Evolutionary conservation across 1,284 basidiomycete genomes (phyloP).

Genomic region (Boletus semigastroideus): DNA sequence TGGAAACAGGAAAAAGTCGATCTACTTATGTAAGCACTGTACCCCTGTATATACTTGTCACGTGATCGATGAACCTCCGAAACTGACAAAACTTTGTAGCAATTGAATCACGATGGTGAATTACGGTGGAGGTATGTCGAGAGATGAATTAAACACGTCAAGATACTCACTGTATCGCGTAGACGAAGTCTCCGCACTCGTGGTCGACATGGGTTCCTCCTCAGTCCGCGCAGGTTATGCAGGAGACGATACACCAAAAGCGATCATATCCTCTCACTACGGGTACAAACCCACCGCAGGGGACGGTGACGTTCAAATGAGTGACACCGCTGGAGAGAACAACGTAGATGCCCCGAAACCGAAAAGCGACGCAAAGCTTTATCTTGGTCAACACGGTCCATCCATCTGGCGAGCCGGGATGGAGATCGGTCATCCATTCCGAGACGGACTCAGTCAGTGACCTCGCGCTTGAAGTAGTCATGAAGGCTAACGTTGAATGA

Average conservation of each 20-base stretch:
- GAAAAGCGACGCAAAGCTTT: slow-evolving; percentile 63
- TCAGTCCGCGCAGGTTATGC: slow-evolving; percentile 94
- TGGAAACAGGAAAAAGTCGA: slow-evolving; percentile 10
- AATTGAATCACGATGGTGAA: slow-evolving; percentile 59
- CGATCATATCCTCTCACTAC: slow-evolving; percentile 88
- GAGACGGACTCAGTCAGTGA: slow-evolving; percentile 81
- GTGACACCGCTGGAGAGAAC: slow-evolving; percentile 39
- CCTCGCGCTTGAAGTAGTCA: background rate
- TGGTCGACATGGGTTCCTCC: slow-evolving; percentile 91
- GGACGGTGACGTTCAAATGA: slow-evolving; percentile 59
- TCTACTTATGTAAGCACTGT: slow-evolving; percentile 21
- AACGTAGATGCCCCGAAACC: slow-evolving; percentile 31
- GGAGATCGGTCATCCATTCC: slow-evolving; percentile 84
- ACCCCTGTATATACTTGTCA: slow-evolving; percentile 10
- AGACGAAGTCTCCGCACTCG: slow-evolving; percentile 96
- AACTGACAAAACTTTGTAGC: background rate
- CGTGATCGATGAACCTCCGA: slow-evolving; percentile 1
- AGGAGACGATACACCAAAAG: slow-evolving; percentile 95
- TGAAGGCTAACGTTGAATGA: slow-evolving; percentile 8
- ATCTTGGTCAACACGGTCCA: slow-evolving; percentile 88
- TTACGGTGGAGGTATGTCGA: slow-evolving; percentile 65
- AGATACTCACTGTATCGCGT: background rate
- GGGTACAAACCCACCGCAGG: slow-evolving; percentile 60
- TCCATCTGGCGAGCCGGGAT: slow-evolving; percentile 90
- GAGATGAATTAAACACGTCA: slow-evolving; percentile 7